Conservation (phyloP, 1,284 basidiomycete genomes). For the Cryptococcus sp. region DNA sequence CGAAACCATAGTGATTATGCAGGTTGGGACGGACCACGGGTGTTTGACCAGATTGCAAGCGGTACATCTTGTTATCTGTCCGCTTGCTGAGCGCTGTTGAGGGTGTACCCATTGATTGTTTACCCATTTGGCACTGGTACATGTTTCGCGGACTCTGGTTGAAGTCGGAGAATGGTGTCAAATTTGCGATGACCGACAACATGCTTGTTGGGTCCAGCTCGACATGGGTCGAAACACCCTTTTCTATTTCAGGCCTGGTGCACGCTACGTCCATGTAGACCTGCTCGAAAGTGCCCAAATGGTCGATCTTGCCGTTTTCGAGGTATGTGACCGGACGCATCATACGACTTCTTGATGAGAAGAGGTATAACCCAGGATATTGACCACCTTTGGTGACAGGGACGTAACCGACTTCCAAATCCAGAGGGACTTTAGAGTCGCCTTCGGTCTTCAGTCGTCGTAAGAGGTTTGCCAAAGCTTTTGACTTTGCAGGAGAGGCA, state of each 20-base stretch:
- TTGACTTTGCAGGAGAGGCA: conserved; percentile 74
- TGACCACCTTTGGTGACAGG: conserved; percentile 89
- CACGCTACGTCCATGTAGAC: conserved; percentile 99
- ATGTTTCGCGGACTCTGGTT: conserved; percentile 72
- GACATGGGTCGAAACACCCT: conserved; percentile 80
- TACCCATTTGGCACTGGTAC: conserved; percentile 90
- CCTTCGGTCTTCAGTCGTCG: conserved; percentile 96
- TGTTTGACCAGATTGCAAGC: conserved; percentile 91
- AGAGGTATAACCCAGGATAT: conserved; percentile 94
- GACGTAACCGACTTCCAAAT: conserved; percentile 94
- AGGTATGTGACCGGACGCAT: conserved; percentile 97
- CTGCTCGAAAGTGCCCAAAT: conserved; percentile 96
- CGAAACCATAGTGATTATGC: conserved; percentile 97
- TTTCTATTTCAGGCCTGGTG: conserved; percentile 83
- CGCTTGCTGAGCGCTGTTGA: conserved; percentile 85
- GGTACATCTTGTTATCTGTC: conserved; percentile 99
- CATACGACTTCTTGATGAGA: conserved; percentile 86
- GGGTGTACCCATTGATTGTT: conserved; percentile 99
- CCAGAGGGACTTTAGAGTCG: conserved; percentile 77
- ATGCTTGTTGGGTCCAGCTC: conserved; percentile 96
- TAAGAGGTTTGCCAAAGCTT: conserved; percentile 77
- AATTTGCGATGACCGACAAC: conserved; percentile 70
- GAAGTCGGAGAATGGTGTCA: conserved; percentile 81
- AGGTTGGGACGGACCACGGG: conserved; percentile 90
- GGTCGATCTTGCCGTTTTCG: conserved; percentile 80